Base-by-base conservation (phyloP, 176 grass and related monocot genomes). In the Paspalum notatum region DNA sequence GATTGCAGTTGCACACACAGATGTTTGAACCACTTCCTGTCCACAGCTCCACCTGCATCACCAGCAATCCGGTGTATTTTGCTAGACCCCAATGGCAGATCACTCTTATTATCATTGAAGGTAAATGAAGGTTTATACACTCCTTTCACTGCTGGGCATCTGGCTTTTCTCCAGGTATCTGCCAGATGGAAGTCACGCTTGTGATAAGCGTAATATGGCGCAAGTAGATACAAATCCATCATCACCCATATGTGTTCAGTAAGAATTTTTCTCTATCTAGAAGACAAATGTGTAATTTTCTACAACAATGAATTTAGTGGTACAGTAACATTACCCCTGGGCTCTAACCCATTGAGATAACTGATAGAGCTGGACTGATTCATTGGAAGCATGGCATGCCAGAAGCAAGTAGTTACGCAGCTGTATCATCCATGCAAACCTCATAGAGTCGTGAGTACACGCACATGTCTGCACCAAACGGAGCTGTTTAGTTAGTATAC, bases 381-480 rank as follows among this genome's bases (percentile, higher is more conserved):
- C 93, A 62, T 92, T 96, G 53, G 90, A 92, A 17, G 47, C 87
- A 84, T 96, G 90, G 71, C 87, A 92, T 62, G 80, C 90, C 22
- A 92, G 82, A 88, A 96, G 93, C 71, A 96, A 81, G 81, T 96
- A 92, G 79, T 96, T 92, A n/a, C 90, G 80, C 42, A 90, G 90
- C 39, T 96, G 84, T 46, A 96, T 87, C 93, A 96, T 96, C 93
- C 93, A 96, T 57, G 93, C 87, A 77, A 96, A 96, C 79, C 93
- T 92, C 93, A 96, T 96, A 92, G 20, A 96, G 87, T 64, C 58
- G 87, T 61, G 93, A 96, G 75, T 90, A 96, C 67, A 96, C 85
- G 15, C 90, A 92, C 93, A 92, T 96, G 51, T 58, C 93, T 96
- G 87, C 77, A 63, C 15, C 16, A 82, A 63, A 77, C 62, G 45